Evolutionary conservation across 257 asterid species (phyloP), one percentile per base, ranked within the genome.

Genomic region (Solanum dulcamara): DNA sequence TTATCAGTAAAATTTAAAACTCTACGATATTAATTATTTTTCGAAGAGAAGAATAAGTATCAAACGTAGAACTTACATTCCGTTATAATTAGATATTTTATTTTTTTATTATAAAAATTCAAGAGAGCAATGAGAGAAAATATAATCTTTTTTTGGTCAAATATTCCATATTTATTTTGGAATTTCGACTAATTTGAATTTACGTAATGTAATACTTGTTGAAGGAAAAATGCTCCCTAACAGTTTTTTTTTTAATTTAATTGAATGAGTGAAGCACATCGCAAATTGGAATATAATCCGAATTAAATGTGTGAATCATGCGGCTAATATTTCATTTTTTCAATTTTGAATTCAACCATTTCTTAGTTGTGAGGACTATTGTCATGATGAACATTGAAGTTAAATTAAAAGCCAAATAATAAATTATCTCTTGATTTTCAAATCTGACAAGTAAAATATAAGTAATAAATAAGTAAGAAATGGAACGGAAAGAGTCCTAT

Each of bases 191-290:
- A 66, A 66, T 30, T 1, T 32, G 15, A 64, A 30, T 30, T 14
- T 3, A 0, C 3, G 0, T 6, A 0, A 0, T 14, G 20, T 66
- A 66, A 66, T 13, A 24, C 0, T 17, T 28, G 0, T 30, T 7
- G 0, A 66, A 30, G 2, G 42, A 7, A 18, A 17, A 51, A 7
- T 32, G 6, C 3, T 66, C 6, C 12, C 18, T 26, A 62, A 26
- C 7, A 28, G 14, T 10, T n/a, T 22, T 59, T 5, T n/a, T 57
- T n/a, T n/a, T n/a, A n/a, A n/a, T n/a, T n/a, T n/a, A n/a, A n/a
- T 14, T 48, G 4, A 48, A 4, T 5, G n/a, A n/a, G n/a, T n/a
- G n/a, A n/a, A n/a, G n/a, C n/a, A 10, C 7, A 15, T 15, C 18
- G 18, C 12, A n/a, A 1, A 48, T 48, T 50, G 14, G 20, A 15